Evolutionary conservation across 306 rosid genomes (phyloP).

Genomic region (Glycine tomentella): DNA sequence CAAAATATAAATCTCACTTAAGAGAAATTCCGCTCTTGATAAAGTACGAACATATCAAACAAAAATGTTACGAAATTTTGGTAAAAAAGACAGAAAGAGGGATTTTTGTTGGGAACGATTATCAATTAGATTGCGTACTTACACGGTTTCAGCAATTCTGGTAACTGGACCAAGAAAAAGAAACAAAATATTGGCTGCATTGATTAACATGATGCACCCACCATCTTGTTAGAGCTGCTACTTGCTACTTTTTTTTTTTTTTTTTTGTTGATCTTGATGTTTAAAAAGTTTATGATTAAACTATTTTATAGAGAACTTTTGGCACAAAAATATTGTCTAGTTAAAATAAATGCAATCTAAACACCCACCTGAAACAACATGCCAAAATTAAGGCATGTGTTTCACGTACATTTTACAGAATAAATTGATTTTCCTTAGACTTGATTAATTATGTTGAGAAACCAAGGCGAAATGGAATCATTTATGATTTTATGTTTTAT

Average conservation of each 20-base stretch:
- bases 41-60: background rate
- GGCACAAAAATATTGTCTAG: background rate
- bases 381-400: background rate
- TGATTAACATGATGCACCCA: background rate
- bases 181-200: constrained; percentile 10
- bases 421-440: too few relatives aligned
- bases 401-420: background rate
- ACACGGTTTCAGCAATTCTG: background rate
- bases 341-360: background rate
- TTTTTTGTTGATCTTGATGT: background rate
- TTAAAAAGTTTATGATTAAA: background rate
- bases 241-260: background rate
- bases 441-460: background rate
- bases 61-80: background rate
- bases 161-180: background rate
- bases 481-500: background rate
- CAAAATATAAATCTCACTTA: background rate
- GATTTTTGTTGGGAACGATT: background rate
- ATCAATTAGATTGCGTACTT: background rate
- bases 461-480: background rate
- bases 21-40: background rate
- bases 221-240: background rate
- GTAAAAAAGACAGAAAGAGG: background rate
- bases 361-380: background rate
- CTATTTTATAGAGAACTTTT: background rate